Evolutionary conservation across 1,139 yeast genomes (phyloP), one percentile per base, ranked within the genome.

Genomic region (Zygosaccharomyces pseudobailii): DNA sequence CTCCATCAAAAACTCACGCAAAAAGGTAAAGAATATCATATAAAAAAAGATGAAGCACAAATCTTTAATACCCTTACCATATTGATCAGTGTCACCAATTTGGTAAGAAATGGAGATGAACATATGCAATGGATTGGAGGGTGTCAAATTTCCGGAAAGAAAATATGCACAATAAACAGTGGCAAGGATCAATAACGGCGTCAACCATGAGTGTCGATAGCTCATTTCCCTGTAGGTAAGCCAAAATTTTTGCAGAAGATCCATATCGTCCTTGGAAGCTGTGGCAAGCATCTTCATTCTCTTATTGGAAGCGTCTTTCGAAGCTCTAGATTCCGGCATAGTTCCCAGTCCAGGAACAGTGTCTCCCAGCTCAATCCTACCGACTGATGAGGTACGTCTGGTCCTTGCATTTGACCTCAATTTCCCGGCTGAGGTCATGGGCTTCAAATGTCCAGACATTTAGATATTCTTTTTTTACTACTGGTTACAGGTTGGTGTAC

Each of bases 1-100:
- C 63, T 90, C 90, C 97, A 92, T 90, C 58, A 81, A 66, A 64
- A 92, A 90, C 67, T 92, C 98, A 59, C 99, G 80, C 56, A 82
- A 74, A 63, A 92, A 92, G 0, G 96, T 87, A 75, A 92, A 90
- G 58, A 89, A 84, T 39, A 92, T 69, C 73, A 92, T 87, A 69
- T 87, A 84, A 65, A 79, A 89, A 33, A 74, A 74, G 21, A 90
- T 88, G 71, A 90, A 92, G 36, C 76, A 76, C 54, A 89, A 78
- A 68, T 92, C 99, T 58, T 84, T 81, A 41, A 66, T 73, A 50
- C 99, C 99, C 67, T 94, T 92, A 35, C 87, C 97, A 64, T 90
- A 92, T 60, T 69, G 45, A 46, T 57, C 69, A 50, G 62, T 57
- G 34, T 62, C 67, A 4, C 64, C 70, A 37, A 84, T 73, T 47